These are phyloP conservation scores for Verticillium klebahnii DNA, from an alignment of 2,329 filamentous ascomycete genomes.

Conservation along the genomic window DNA sequence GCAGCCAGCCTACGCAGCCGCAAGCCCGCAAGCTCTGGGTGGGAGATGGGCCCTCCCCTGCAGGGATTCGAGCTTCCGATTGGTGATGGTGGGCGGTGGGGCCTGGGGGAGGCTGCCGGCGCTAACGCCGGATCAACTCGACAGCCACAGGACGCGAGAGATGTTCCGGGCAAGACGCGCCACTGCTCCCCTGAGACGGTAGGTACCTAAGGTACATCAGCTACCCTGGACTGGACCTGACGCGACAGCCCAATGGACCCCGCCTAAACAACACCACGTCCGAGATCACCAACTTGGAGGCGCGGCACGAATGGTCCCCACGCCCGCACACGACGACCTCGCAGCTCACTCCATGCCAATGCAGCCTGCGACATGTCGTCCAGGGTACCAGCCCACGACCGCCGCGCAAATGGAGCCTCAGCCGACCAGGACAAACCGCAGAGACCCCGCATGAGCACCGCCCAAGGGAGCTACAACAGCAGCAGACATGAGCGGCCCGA, in stretches of 20 bases:
- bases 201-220: not conserved
- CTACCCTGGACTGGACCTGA: not conserved
- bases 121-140: constrained; percentile 1
- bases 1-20: constrained; percentile 32
- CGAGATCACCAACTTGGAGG: not conserved
- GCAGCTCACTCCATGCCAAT: constrained; percentile 19
- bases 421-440: constrained; percentile 21
- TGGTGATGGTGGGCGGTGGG: not conserved
- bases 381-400: constrained; percentile 33
- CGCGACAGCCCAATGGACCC: not conserved
- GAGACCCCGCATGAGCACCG: constrained; percentile 28
- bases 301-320: not conserved
- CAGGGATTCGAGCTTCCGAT: constrained; percentile 1
- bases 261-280: not conserved
- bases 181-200: not conserved
- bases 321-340: not conserved
- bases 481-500: constrained; percentile 29
- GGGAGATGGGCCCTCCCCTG: not conserved
- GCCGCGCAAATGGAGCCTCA: constrained; percentile 37
- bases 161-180: not conserved
- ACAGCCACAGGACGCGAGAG: constrained; percentile 1
- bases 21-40: constrained; percentile 10
- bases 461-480: constrained; percentile 15
- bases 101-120: not conserved
- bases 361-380: constrained; percentile 37